phyloP scores from a whole-genome alignment of 495 filamentous ascomycete genomes.

The Aspergillus taichungensis region DNA sequence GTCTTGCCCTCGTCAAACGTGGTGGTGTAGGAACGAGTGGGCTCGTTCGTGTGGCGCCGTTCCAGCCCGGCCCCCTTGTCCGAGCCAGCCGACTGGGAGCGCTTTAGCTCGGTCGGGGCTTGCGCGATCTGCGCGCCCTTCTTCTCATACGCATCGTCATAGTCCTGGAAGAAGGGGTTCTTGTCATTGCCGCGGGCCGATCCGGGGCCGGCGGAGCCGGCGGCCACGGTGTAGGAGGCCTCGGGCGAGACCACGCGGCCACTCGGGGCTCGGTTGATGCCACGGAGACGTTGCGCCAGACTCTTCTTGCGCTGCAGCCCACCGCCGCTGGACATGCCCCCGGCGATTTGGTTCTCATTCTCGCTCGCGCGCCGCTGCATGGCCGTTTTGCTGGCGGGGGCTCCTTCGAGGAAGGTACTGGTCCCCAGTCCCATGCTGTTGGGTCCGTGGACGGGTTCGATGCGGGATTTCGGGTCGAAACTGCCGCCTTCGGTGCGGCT shows the following conservation, averaged over 20 bases:
- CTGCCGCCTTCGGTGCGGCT: conserved; percentile 34
- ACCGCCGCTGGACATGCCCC: conserved; percentile 33
- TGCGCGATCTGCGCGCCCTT: conserved; percentile 57
- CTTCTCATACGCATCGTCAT: conserved; percentile 61
- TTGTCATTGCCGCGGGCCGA: conserved; percentile 40
- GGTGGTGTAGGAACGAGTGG: conserved; percentile 25
- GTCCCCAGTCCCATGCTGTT: conserved; percentile 82
- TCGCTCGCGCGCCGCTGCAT: conserved; percentile 72
- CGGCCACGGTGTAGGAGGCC: conserved; percentile 32
- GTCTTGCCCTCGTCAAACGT: conserved; percentile 31
- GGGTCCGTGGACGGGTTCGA: conserved; percentile 72
- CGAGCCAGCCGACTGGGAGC: conserved; percentile 51
- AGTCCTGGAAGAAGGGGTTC: conserved; percentile 88
- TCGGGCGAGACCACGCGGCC: conserved; percentile 44
- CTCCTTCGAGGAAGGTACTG: conserved; percentile 91
- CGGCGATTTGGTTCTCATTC: conserved; percentile 22
- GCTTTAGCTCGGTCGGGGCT: conserved; percentile 29
- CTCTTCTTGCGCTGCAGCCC: conserved; percentile 88
- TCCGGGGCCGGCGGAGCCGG: conserved; percentile 23
- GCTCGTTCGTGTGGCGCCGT: conserved; percentile 60
- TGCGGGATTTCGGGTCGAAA: conserved; percentile 49
- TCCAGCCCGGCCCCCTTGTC: conserved; percentile 48
- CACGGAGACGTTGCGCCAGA: conserved; percentile 74
- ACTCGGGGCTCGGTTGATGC: conserved; percentile 50
- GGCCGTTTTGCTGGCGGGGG: conserved; percentile 75